Base-by-base conservation (phyloP, 192 early-diverging fungal genomes). In the Coemansia sp. region DNA sequence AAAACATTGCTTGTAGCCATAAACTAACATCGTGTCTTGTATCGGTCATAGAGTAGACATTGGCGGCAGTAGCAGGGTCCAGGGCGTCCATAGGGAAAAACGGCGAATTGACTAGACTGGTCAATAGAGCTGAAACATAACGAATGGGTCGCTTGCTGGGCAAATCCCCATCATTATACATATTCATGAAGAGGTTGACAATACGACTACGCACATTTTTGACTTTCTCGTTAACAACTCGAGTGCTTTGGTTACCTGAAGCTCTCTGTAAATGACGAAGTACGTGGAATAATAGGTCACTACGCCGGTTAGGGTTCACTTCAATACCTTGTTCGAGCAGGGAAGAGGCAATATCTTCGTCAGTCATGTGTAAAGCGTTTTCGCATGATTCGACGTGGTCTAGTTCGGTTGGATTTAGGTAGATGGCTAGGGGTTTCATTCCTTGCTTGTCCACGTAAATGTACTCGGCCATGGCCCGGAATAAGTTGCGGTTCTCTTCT, bases 1-100 rank as follows among this genome's bases (percentile, higher is more conserved):
- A 75, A n/a, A 73, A 70, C 78, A 81, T 75, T 1, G 78, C 78
- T n/a, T 72, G 62, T 18, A 81, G 55, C 78, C 78, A 81, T 55
- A 76, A 37, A n/a, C 67, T 59, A 4, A 81, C 74, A 15, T 81
- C 78, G 37, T 81, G 73, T 37, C 72, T 81, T 16, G 41, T 69
- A 1, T 81, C 73, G 27, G 30, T 59, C 24, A 63, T 29, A 0
- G 70, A 52, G 2, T 73, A 69, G 11, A 62, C 15, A 0, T 43
- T 58, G 29, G 55, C 66, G 6, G 64, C 55, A 29, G 52, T 52
- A 15, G 41, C 4, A 4, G 15, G 5, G 6, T 61, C 8, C 0
- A 32, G 22, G 4, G 68, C 62, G 1, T 69, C 67, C 30, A 69
- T 35, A 0, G 65, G 65, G 50, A 68, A 74, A 35, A 76, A 73